Percentiles rank a stretch among this genome's conserved stretches.
Conservation (phyloP, 805 yeast genomes). For the Schizosaccharomyces cryophilus region DNA sequence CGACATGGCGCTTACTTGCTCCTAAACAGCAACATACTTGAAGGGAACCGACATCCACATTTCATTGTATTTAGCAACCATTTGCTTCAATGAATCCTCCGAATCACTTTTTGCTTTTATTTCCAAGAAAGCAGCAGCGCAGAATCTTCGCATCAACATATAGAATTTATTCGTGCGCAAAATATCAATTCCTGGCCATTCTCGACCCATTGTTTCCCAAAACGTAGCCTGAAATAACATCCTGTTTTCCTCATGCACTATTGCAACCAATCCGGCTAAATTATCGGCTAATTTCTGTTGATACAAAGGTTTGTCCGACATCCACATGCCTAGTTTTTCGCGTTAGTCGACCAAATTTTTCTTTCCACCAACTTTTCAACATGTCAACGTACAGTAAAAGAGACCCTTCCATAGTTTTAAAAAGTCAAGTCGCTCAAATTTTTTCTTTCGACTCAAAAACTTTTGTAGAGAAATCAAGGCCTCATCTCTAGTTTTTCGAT, state of each 20-base stretch:
- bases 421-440: slow-evolving; percentile 20
- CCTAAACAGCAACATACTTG: slow-evolving; percentile 11
- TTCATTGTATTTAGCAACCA: background rate
- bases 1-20: background rate
- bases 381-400: slow-evolving; percentile 23
- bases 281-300: slow-evolving; percentile 64
- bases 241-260: slow-evolving; percentile 19
- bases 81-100: slow-evolving; percentile 16
- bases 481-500: slow-evolving; percentile 8
- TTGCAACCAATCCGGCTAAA: slow-evolving; percentile 28
- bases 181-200: slow-evolving; percentile 46
- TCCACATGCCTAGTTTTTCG: slow-evolving; percentile 60
- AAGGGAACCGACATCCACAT: slow-evolving; percentile 10
- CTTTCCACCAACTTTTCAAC: background rate
- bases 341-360: background rate
- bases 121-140: slow-evolving; percentile 36
- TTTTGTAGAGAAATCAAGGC: slow-evolving; percentile 1
- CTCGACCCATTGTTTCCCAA: slow-evolving; percentile 53
- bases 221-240: slow-evolving; percentile 40
- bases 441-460: slow-evolving; percentile 3
- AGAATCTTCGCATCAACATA: slow-evolving; percentile 51
- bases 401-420: slow-evolving; percentile 92
- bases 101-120: slow-evolving; percentile 33
- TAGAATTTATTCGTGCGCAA: slow-evolving; percentile 50
- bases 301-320: slow-evolving; percentile 74